Percentiles rank a stretch among this genome's conserved stretches.
phyloP scores from a whole-genome alignment of 768 basidiomycete genomes.

The Boletus sensibilis region DNA sequence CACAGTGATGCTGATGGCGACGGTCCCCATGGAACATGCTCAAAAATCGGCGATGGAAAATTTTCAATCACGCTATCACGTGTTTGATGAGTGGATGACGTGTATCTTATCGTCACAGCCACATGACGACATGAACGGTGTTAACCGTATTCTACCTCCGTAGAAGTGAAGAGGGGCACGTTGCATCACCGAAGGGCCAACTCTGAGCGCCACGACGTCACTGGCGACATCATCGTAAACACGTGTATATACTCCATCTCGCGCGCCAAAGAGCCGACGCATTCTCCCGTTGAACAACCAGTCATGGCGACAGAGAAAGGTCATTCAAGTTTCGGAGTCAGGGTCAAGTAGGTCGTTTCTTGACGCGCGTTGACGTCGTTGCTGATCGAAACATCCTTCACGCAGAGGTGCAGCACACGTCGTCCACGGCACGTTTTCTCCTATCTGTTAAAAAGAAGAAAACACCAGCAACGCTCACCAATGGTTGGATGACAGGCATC shows the following conservation, averaged over 20 bases:
- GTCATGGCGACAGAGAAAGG: constrained; percentile 11
- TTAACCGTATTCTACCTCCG: constrained; percentile 7
- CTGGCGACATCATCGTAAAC: constrained; percentile 14
- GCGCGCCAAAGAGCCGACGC: background rate
- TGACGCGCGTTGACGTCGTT: background rate
- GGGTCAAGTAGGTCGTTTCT: constrained; percentile 8
- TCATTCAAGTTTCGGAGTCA: constrained; percentile 9
- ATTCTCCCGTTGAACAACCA: background rate
- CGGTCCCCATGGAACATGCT: background rate
- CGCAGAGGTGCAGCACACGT: constrained; percentile 37
- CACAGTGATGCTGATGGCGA: background rate
- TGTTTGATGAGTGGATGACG: background rate
- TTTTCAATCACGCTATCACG: constrained; percentile 10
- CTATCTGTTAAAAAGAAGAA: background rate
- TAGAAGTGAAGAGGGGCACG: constrained; percentile 6
- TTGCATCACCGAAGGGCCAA: constrained; percentile 11
- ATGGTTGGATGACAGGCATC: constrained; percentile 31
- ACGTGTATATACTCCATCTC: constrained; percentile 1
- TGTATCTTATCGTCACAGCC: constrained; percentile 8
- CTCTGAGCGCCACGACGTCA: constrained; percentile 23
- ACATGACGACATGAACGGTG: constrained; percentile 14
- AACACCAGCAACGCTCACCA: background rate
- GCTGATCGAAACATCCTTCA: background rate
- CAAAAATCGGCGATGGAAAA: background rate
- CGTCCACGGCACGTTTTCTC: constrained; percentile 33